A percentile compares a stretch with the other conserved stretches of the same genome.
Conservation (phyloP, 495 filamentous ascomycete species). For the Tuber melanosporum region DNA sequence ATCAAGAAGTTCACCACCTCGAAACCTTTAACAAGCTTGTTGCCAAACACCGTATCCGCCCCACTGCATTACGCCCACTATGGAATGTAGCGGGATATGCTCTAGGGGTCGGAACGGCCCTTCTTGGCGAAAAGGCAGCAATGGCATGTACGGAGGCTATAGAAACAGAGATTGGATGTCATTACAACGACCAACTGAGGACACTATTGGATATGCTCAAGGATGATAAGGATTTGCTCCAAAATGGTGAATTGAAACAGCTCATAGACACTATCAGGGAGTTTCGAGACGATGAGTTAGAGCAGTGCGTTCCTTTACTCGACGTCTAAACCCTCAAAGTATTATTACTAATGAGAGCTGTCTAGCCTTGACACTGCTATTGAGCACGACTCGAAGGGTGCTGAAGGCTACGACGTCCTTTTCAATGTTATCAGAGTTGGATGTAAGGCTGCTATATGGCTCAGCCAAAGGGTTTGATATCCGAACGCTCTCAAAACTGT, state of each 20-base stretch:
- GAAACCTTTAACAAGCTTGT: conserved; percentile 76
- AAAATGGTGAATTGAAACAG: conserved; percentile 70
- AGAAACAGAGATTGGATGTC: conserved; percentile 92
- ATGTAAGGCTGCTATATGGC: conserved; percentile 86
- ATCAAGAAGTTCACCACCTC: conserved; percentile 86
- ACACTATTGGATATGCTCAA: conserved; percentile 70
- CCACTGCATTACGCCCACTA: conserved; percentile 86
- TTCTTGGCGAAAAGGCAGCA: conserved; percentile 87
- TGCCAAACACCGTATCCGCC: conserved; percentile 81
- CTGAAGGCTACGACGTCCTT: conserved; percentile 77
- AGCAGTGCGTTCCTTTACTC: conserved; percentile 51
- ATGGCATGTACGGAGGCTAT: conserved; percentile 99
- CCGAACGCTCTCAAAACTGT: conserved; percentile 1
- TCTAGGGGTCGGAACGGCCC: conserved; percentile 79
- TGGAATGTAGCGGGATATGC: conserved; percentile 80
- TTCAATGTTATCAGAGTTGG: conserved; percentile 83
- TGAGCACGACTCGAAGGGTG: conserved; percentile 81
- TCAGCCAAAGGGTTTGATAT: conserved; percentile 70
- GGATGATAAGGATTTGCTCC: conserved; percentile 66
- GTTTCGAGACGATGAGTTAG: conserved; percentile 92
- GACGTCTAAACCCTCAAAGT: not conserved
- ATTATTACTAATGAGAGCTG: not conserved
- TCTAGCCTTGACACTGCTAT: conserved; percentile 75
- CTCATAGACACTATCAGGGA: conserved; percentile 67
- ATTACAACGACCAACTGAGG: conserved; percentile 90